phyloP scores from a whole-genome alignment of 2,329 filamentous ascomycete genomes.

The Diaporthe longicolla region DNA sequence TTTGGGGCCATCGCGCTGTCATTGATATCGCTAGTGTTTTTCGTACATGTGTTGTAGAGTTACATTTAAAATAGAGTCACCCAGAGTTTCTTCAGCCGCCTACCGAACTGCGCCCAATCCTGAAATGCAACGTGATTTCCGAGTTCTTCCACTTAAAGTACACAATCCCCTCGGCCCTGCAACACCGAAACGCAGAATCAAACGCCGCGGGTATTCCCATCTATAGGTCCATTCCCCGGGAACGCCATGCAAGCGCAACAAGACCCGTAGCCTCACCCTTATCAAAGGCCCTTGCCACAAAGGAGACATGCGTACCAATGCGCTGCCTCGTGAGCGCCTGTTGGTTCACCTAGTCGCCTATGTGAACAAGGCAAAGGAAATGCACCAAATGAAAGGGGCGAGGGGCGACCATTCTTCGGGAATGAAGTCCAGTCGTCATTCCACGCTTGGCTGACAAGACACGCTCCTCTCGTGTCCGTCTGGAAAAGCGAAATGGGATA shows the following conservation, averaged over 20 bases:
- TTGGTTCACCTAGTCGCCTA: slow-evolving; percentile 10
- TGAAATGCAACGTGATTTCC: neutral
- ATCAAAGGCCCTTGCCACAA: neutral
- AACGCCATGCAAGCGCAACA: slow-evolving; percentile 27
- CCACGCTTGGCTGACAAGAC: neutral
- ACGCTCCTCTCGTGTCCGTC: neutral
- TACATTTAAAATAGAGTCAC: slow-evolving; percentile 25
- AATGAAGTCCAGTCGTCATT: neutral
- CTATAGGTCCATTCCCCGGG: slow-evolving; percentile 33
- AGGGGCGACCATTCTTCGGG: neutral
- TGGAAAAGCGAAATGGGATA: neutral
- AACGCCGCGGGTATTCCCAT: slow-evolving; percentile 34
- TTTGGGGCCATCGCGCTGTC: slow-evolving; percentile 6
- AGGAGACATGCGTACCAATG: neutral
- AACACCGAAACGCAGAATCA: slow-evolving; percentile 29
- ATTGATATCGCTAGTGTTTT: slow-evolving; percentile 14
- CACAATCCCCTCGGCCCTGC: neutral
- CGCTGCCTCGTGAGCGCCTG: neutral
- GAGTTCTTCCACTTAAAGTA: neutral
- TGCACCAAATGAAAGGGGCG: neutral
- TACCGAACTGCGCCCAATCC: neutral
- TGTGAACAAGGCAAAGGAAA: slow-evolving; percentile 2
- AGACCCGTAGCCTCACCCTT: neutral
- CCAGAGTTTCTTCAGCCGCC: slow-evolving; percentile 1
- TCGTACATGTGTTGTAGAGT: slow-evolving; percentile 23